These are phyloP conservation scores for Dujonia santamariae DNA, from an alignment of 1,139 yeast genomes.

Conservation along the genomic window DNA sequence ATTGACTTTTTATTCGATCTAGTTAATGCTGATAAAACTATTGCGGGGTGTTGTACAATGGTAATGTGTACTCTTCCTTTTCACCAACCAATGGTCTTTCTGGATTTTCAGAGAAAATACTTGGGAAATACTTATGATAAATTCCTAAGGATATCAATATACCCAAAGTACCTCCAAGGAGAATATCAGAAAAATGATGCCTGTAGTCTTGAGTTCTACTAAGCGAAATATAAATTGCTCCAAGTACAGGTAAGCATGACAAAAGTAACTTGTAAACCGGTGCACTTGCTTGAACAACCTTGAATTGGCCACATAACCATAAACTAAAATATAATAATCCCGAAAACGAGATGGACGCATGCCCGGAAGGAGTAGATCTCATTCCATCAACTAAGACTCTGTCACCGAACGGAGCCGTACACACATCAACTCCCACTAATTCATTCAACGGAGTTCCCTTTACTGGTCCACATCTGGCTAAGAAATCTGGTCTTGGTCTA, in stretches of 20 bases:
- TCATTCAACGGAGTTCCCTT: slow-evolving; percentile 29
- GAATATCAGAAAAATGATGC: slow-evolving; percentile 70
- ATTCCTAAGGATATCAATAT: slow-evolving; percentile 42
- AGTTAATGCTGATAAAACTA: too few species aligned
- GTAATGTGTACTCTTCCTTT: slow-evolving; percentile 12
- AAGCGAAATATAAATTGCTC: slow-evolving; percentile 53
- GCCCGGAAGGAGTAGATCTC: slow-evolving; percentile 83
- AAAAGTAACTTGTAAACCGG: slow-evolving; percentile 16
- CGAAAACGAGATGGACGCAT: slow-evolving; percentile 66
- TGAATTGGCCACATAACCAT: slow-evolving; percentile 62
- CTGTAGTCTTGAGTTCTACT: slow-evolving; percentile 72
- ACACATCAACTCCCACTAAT: slow-evolving; percentile 34
- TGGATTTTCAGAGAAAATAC: slow-evolving; percentile 4
- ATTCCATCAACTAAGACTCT: slow-evolving; percentile 66
- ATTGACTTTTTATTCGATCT: too few species aligned
- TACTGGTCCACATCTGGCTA: slow-evolving; percentile 62
- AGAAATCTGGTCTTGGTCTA: slow-evolving; percentile 78
- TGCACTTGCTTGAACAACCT: slow-evolving; percentile 17
- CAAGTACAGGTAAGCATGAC: slow-evolving; percentile 16
- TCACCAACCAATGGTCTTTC: slow-evolving; percentile 12
- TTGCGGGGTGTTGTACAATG: slow-evolving; percentile 9
- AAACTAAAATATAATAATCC: slow-evolving; percentile 60
- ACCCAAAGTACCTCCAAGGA: slow-evolving; percentile 57
- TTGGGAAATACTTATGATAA: slow-evolving; percentile 50
- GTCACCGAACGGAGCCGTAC: slow-evolving; percentile 43